Base-by-base conservation (phyloP, 2,329 filamentous ascomycete genomes). In the Ophiostoma populinum region DNA sequence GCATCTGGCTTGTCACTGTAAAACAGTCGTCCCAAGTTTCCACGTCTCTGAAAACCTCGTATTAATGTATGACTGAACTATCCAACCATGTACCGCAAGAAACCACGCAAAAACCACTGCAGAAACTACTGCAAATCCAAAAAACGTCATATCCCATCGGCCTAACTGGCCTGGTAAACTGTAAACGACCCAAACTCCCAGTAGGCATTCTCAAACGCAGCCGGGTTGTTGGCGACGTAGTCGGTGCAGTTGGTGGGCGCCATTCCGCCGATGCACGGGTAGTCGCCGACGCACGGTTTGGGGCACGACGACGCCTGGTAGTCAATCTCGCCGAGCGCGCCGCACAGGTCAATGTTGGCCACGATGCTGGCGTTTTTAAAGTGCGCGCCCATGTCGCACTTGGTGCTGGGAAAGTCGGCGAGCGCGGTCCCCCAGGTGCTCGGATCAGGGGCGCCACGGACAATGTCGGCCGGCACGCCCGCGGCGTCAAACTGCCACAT, bases 351-450 rank as follows among this genome's bases (percentile, higher is more conserved):
- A 42, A 78, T 76, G 45, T 79, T 76, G 27, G 63, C 63, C 42
- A 78, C 62, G 44, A 79, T 77, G 43, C 68, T 73, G 49, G 75
- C 65, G 46, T 78, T 79, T 36, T 52, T 58, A 50, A 79, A 78
- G 46, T 76, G 70, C 4, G 54, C 56, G 6, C 52, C 50, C 33
- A 78, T 68, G 39, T 72, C 55, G 52, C 74, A 79, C 30, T 65
- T 51, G 0, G 73, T 78, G 44, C 56, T 61, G 11, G 75, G 75
- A 49, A 78, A 78, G 40, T 80, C 75, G 2, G 75, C 72, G 6
- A 67, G 46, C 1, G 76, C 70, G 2, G 53, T 58, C 12, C 73
- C 75, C 67, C 76, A 81, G 3, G 56, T 55, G 32, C 60, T 63
- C 0, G 76, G 72, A 43, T 79, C 62, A 1, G 76, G 77, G 12